Conservation (phyloP, 345 rosid species). For the Adansonia digitata region DNA sequence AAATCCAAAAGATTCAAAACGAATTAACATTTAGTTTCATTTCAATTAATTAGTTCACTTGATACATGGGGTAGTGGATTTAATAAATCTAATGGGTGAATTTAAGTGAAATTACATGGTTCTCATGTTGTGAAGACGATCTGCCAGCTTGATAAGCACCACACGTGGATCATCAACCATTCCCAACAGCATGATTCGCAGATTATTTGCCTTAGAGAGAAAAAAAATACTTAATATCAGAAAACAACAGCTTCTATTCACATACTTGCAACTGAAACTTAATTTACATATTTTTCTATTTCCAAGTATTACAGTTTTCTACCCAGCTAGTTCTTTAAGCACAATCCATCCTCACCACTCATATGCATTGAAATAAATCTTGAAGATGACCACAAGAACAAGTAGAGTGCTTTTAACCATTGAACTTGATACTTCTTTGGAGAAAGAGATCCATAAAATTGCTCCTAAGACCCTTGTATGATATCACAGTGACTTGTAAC, state of each 20-base stretch:
- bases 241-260: constrained; percentile 1
- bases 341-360: neutral
- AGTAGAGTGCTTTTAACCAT: neutral
- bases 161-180: constrained; percentile 83
- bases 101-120: constrained; percentile 48
- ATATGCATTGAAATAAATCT: neutral
- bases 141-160: constrained; percentile 79
- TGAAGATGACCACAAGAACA: neutral
- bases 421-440: neutral
- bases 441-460: neutral
- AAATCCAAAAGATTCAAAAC: neutral
- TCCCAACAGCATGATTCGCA: constrained; percentile 69
- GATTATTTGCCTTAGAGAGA: constrained; percentile 45
- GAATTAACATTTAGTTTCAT: neutral
- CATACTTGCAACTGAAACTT: constrained; percentile 6
- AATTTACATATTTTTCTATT: neutral
- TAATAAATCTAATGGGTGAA: neutral
- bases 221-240: constrained; percentile 13
- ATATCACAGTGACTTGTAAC: neutral
- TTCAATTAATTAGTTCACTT: neutral
- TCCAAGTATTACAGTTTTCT: neutral
- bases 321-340: neutral
- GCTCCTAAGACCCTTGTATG: neutral
- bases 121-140: constrained; percentile 82
- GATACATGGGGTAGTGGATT: neutral